Base-by-base conservation (phyloP, 192 early-diverging fungal species). In the Linnemannia hyalina region DNA sequence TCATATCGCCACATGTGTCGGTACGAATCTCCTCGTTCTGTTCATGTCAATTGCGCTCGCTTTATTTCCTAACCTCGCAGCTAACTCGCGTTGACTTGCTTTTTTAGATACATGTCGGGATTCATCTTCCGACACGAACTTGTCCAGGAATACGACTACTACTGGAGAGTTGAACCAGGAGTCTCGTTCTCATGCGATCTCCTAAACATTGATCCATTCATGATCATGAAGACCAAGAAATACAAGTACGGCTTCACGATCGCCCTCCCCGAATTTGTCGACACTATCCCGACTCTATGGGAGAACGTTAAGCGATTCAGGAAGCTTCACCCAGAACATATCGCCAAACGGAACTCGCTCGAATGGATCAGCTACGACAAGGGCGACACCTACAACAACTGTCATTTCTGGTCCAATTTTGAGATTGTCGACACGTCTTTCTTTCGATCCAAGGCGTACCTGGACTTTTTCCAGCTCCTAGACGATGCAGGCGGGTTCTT, bases 1-100 rank as follows among this genome's bases (percentile, higher is more conserved):
- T 93, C 94, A 18, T 98, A 98, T 88, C 94, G 96, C 46, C 96
- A 97, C 76, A 97, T 97, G 96, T 97, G 96, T 70, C 91, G 96
- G 55, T 97, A 74, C 32, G 32, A 40, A n/a, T 82, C 83, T 88
- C 85, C 74, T 82, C 88, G 83, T 88, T 85, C 16, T 89, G 89
- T 68, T 88, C 46, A 2, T 46, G 32, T 10, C 6, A 47, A 4
- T 89, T 72, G 20, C 40, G 40, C 46, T n/a, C 63, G 63, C 36
- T 46, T 55, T n/a, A 23, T 41, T 36, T 44, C 46, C 29, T 60
- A 32, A 46, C 13, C 42, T 23, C 70, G 54, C 68, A 38, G 46
- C 4, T 46, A 54, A 57, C 75, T 41, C 40, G 4, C 40, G 5
- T 52, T 20, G 22, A 44, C 55, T 26, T 46, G 10, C 3, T 23